A percentile compares a stretch with the other conserved stretches of the same genome.
Conservation (phyloP, 495 filamentous ascomycete genomes). For the Cryomyces minteri region DNA sequence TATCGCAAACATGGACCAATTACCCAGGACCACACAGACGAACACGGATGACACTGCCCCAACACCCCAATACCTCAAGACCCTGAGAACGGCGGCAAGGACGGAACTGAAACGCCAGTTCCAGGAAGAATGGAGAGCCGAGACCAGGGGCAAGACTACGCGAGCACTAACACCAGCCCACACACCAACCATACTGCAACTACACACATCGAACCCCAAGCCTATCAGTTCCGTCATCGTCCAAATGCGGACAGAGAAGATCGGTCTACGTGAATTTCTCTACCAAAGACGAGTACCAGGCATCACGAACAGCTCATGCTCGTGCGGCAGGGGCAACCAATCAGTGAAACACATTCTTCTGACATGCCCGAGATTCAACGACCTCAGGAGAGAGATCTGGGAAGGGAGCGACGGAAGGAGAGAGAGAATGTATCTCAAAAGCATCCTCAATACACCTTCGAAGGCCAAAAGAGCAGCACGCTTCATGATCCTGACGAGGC, state of each 20-base stretch:
- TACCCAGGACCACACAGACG: no score
- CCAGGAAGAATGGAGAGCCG: no score
- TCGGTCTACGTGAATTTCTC: constrained; percentile 10
- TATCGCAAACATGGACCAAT: no score
- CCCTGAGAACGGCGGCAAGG: no score
- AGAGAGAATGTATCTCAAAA: background rate
- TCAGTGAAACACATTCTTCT: constrained; percentile 7
- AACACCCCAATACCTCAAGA: no score
- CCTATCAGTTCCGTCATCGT: constrained; percentile 5
- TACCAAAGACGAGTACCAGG: constrained; percentile 5
- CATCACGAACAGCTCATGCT: constrained; percentile 2
- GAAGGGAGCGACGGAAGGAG: background rate
- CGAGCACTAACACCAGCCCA: no score
- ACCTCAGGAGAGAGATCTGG: background rate
- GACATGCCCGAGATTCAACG: background rate
- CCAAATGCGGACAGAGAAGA: constrained; percentile 10
- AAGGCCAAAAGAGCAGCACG: background rate
- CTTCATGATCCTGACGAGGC: background rate
- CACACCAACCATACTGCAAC: no score
- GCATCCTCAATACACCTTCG: background rate
- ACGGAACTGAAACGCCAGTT: no score
- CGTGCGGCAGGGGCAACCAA: constrained; percentile 5
- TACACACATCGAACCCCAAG: no score
- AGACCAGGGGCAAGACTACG: no score
- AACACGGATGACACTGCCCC: no score